Evolutionary conservation across 352 stramenopile species (phyloP), one percentile per base, ranked within the genome.

Genomic region (Phytophthora podocarpi): DNA sequence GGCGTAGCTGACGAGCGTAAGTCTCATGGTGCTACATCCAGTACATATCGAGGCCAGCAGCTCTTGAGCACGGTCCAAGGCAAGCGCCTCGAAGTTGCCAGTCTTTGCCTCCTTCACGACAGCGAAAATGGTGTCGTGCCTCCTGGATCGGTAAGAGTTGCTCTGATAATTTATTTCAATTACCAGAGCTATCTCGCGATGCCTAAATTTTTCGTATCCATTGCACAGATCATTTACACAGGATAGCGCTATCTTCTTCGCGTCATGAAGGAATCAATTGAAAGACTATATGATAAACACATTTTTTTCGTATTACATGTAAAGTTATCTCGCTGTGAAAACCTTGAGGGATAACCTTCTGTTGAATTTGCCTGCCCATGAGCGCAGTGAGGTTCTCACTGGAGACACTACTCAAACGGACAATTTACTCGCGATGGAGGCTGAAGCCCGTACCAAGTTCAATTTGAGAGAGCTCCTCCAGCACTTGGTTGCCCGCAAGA

Each of bases 401-500:
- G n/a, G n/a, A n/a, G n/a, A n/a, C n/a, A n/a, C n/a, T n/a, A n/a
- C n/a, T n/a, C n/a, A n/a, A n/a, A n/a, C n/a, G n/a, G n/a, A n/a
- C n/a, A n/a, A n/a, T n/a, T n/a, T 85, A 87, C 23, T 90, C 76
- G 35, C 83, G 78, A 48, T 93, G 82, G 34, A 90, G 67, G 21
- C 76, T 89, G 60, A 86, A 93, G 12, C 80, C 84, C 28, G 70
- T 89, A 48, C 82, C 85, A 35, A 94, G 67, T 28, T 94, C 74
- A 63, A 98, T 98, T 32, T 93, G 82, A 35, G 77, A 70, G 27
- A 98, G 79, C 65, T 97, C 93, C 1, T 79, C 67, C 16, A 95
- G 64, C 51, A 98, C 90, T 65, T 97, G 89, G 56, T 96, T 72
- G 5, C 93, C 93, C 3, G 90, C 82, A 34, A 93, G 75, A 16